Percentiles rank a stretch among this genome's conserved stretches.
phyloP scores from a whole-genome alignment of 805 yeast species.

The Ogataea nitratoaversa region DNA sequence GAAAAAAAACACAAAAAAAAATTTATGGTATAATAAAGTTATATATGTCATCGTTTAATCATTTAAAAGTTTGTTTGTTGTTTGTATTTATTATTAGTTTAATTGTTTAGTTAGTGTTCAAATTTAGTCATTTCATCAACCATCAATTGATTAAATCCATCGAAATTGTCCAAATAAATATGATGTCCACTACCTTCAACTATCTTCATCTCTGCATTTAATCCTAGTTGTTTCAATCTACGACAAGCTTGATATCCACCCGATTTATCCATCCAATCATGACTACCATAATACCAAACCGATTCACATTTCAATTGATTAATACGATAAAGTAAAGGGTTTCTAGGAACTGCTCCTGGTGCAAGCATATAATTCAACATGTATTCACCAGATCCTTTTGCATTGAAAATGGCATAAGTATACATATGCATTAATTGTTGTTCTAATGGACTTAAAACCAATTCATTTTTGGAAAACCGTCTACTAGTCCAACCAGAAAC shows the following conservation, averaged over 20 bases:
- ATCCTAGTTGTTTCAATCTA: constrained; percentile 29
- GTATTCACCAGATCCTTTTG: constrained; percentile 91
- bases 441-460: constrained; percentile 38
- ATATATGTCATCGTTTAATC: too few relatives aligned
- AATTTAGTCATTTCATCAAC: constrained; percentile 45
- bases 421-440: constrained; percentile 64
- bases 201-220: constrained; percentile 16
- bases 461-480: constrained; percentile 53
- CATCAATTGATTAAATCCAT: constrained; percentile 48
- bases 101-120: constrained; percentile 2
- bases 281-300: constrained; percentile 82
- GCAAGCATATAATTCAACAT: constrained; percentile 77
- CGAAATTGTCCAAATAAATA: constrained; percentile 64
- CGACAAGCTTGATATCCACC: constrained; percentile 44
- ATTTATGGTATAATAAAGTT: too few relatives aligned
- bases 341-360: constrained; percentile 88
- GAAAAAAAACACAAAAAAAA: too few relatives aligned
- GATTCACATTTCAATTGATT: constrained; percentile 54
- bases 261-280: constrained; percentile 55
- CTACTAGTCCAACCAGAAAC: constrained; percentile 89
- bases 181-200: constrained; percentile 71
- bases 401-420: constrained; percentile 78
- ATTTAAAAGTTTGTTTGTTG: too few relatives aligned
- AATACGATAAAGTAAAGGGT: constrained; percentile 58
- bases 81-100: too few relatives aligned